These are phyloP conservation scores for Kluyveromyces nonfermentans DNA, from an alignment of 805 yeast genomes.

Conservation along the genomic window DNA sequence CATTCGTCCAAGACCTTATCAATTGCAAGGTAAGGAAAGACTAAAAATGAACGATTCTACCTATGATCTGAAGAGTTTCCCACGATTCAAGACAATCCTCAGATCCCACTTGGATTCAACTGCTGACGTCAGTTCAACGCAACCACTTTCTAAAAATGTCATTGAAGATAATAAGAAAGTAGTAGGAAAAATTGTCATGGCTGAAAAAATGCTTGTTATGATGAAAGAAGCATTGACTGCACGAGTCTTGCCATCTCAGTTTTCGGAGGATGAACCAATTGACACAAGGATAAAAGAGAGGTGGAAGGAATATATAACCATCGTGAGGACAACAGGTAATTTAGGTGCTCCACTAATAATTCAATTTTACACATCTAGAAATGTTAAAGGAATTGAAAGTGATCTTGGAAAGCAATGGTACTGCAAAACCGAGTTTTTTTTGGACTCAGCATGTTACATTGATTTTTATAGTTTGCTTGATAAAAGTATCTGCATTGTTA, in stretches of 20 bases:
- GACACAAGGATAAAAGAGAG: constrained; percentile 53
- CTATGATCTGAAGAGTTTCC: not conserved
- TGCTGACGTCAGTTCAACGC: not conserved
- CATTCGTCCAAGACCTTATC: not conserved
- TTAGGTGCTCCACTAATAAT: constrained; percentile 43
- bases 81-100: not conserved
- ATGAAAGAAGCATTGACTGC: constrained; percentile 33
- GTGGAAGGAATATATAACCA: constrained; percentile 75
- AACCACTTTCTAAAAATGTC: not conserved
- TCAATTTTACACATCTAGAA: constrained; percentile 49
- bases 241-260: constrained; percentile 26
- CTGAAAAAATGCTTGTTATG: constrained; percentile 62
- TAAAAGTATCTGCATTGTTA: constrained; percentile 42
- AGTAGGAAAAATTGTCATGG: constrained; percentile 54
- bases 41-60: not conserved
- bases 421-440: constrained; percentile 23
- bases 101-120: not conserved
- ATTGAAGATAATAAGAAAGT: constrained; percentile 3
- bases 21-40: not conserved
- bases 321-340: constrained; percentile 54
- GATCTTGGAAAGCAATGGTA: constrained; percentile 1
- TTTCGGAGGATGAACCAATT: constrained; percentile 42
- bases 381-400: constrained; percentile 16
- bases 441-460: constrained; percentile 31
- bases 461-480: constrained; percentile 59